These are phyloP conservation scores for Phytophthora sojae DNA, from an alignment of 352 stramenopile species.

Conservation along the genomic window DNA sequence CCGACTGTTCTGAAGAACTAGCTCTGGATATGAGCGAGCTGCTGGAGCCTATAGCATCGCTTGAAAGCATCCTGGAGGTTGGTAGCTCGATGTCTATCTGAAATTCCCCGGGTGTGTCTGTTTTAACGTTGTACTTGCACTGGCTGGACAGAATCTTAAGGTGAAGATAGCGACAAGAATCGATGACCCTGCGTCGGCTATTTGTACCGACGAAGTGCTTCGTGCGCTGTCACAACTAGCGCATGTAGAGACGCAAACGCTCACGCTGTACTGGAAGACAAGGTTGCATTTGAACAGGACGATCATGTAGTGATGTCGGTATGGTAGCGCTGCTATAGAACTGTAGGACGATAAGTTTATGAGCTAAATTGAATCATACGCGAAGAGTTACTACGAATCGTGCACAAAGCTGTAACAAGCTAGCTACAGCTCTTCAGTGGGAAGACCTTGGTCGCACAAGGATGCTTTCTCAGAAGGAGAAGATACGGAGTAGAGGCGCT, in stretches of 20 bases:
- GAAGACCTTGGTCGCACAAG: slow-evolving; percentile 65
- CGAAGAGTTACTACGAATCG: background rate
- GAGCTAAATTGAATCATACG: background rate
- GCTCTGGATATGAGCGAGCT: slow-evolving; percentile 26
- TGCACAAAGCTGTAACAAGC: background rate
- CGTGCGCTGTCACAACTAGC: slow-evolving; percentile 50
- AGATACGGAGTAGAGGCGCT: slow-evolving; percentile 79
- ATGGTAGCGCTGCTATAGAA: background rate
- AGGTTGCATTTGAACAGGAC: slow-evolving; percentile 50
- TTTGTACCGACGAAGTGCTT: slow-evolving; percentile 61
- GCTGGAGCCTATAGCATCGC: slow-evolving; percentile 33
- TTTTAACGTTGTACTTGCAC: background rate
- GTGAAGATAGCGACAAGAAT: slow-evolving; percentile 42
- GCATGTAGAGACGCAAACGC: slow-evolving; percentile 49
- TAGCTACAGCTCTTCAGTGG: slow-evolving; percentile 65
- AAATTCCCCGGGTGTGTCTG: background rate
- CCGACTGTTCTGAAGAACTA: slow-evolving; percentile 18
- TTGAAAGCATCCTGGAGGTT: slow-evolving; percentile 42
- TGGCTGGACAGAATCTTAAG: slow-evolving; percentile 39
- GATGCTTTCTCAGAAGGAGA: slow-evolving; percentile 75
- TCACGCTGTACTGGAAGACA: slow-evolving; percentile 66
- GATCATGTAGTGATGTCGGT: slow-evolving; percentile 36
- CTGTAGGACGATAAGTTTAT: background rate
- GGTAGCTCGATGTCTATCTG: background rate
- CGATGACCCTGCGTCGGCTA: slow-evolving; percentile 32